Conservation (phyloP, 73 alveolate genomes). For the Strombidium stylifer region DNA sequence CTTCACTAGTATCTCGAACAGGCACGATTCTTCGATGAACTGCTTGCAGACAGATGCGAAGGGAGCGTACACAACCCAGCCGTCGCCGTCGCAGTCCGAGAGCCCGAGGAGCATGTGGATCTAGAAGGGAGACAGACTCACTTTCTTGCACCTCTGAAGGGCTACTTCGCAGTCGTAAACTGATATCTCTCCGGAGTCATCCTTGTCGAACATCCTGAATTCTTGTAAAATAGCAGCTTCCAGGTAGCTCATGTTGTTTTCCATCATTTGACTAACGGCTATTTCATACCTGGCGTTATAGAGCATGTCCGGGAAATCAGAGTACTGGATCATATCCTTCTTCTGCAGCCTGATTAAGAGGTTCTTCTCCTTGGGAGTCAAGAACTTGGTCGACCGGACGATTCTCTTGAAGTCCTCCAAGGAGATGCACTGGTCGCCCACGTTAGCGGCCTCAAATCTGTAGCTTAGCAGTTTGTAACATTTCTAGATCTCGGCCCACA, state of each 20-base stretch:
- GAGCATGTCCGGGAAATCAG: constrained; percentile 13
- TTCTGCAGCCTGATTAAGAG: constrained; percentile 31
- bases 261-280: constrained; percentile 46
- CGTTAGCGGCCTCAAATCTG: constrained; percentile 15
- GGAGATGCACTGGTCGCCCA: constrained; percentile 34
- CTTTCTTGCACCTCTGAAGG: constrained; percentile 32
- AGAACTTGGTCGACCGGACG: constrained; percentile 15
- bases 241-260: constrained; percentile 44
- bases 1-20: constrained; percentile 29
- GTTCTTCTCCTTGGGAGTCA: constrained; percentile 62
- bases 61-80: constrained; percentile 26
- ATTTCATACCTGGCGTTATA: constrained; percentile 57
- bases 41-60: constrained; percentile 34
- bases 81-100: constrained; percentile 36
- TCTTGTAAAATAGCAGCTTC: too few species aligned
- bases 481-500: constrained; percentile 30
- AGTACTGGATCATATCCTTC: constrained; percentile 42
- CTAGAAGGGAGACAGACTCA: constrained; percentile 54
- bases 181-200: constrained; percentile 13
- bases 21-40: constrained; percentile 30
- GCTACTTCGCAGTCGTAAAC: constrained; percentile 17
- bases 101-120: constrained; percentile 47
- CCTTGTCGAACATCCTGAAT: constrained; percentile 16
- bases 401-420: constrained; percentile 23
- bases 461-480: constrained; percentile 16